Base-by-base conservation (phyloP, 306 rosid genomes). In the Herpetospermum pedunculosum region DNA sequence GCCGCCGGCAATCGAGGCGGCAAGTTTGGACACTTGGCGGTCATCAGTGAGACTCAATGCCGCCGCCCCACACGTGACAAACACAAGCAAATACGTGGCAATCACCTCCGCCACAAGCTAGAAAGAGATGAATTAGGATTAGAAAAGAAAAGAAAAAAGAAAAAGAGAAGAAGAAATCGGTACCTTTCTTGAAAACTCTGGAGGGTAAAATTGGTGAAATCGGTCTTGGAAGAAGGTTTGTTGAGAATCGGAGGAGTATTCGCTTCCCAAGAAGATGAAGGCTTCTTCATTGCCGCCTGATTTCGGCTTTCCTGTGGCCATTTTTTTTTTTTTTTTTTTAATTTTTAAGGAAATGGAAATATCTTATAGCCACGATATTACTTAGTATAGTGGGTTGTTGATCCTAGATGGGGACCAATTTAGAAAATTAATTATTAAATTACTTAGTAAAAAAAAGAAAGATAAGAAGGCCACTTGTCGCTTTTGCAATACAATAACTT, bases 81-180 rank as follows among this genome's bases (percentile, higher is more conserved):
- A 92, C 80, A 92, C 98, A 82, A 92, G 70, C 13, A 92, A 58
- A 73, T 64, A 87, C 0, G 92, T 92, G 0, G 96, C 92, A 65
- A 90, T 87, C 0, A 71, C 79, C 82, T 92, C 96, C 3, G 96
- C 96, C 77, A 85, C 52, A 75, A 90, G 87, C 98, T 91, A 77
- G n/a, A n/a, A n/a, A n/a, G n/a, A n/a, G n/a, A n/a, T n/a, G n/a
- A n/a, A n/a, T n/a, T n/a, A n/a, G n/a, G n/a, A n/a, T n/a, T n/a
- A n/a, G n/a, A n/a, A n/a, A n/a, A n/a, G n/a, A n/a, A n/a, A n/a
- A n/a, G n/a, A n/a, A n/a, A n/a, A n/a, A n/a, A n/a, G n/a, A 52
- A 52, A 0, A 8, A 14, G 21, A 8, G 19, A 9, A 21, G 5
- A 11, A 48, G n/a, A 9, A 46, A 18, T 49, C 3, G 3, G 25